phyloP scores from a whole-genome alignment of 164 flowering plant genomes.

The Brasenia schreberi region DNA sequence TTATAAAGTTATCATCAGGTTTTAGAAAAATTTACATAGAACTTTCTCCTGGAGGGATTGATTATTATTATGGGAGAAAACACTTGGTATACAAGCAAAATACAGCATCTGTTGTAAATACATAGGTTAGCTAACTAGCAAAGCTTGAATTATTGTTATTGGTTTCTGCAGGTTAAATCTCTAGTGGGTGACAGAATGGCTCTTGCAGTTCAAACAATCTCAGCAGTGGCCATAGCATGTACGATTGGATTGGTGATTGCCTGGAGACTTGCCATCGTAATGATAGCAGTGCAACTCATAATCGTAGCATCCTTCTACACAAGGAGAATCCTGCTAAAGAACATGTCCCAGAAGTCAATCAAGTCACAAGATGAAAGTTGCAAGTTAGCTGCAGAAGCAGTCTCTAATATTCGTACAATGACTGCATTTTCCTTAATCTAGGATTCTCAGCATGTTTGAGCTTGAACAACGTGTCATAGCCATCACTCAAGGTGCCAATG shows the following conservation, averaged over 20 bases:
- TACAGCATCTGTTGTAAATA: too few relatives aligned
- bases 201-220: conserved; percentile 49
- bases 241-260: conserved; percentile 67
- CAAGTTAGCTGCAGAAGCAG: conserved; percentile 82
- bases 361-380: conserved; percentile 63
- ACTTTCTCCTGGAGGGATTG: too few relatives aligned
- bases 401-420: conserved; percentile 59
- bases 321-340: conserved; percentile 42
- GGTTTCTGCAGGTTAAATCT: conserved; percentile 21
- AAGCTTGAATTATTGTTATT: neutral
- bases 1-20: too few relatives aligned
- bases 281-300: conserved; percentile 78
- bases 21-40: too few relatives aligned
- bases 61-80: too few relatives aligned
- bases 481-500: conserved; percentile 23
- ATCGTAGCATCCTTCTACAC: conserved; percentile 51
- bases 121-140: too few relatives aligned
- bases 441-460: conserved; percentile 56
- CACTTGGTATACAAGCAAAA: too few relatives aligned
- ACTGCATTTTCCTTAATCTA: conserved; percentile 67
- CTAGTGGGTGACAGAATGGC: conserved; percentile 69
- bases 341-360: conserved; percentile 52
- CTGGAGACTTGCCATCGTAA: conserved; percentile 65
- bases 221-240: conserved; percentile 57
- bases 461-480: conserved; percentile 40